Evolutionary conservation across 768 basidiomycete genomes (phyloP).

Genomic region (Lactifluus hygrophoroides): DNA sequence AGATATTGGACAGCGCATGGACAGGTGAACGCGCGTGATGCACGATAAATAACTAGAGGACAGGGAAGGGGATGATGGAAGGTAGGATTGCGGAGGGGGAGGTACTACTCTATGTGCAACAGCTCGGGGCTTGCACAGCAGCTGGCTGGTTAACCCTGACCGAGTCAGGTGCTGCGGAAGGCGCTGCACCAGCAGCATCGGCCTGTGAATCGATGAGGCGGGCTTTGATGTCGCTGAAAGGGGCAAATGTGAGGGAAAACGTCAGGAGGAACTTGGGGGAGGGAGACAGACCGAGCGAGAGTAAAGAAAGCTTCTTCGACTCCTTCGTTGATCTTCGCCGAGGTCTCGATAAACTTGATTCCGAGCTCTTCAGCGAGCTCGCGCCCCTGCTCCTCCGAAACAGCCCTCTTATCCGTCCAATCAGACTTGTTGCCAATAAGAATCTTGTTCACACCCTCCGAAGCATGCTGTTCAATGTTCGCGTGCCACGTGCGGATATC

Average conservation of each 20-base stretch:
- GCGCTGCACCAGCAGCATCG: constrained; percentile 39
- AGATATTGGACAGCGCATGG: constrained; percentile 2
- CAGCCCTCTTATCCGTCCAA: constrained; percentile 92
- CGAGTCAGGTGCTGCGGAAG: constrained; percentile 39
- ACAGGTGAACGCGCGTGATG: background rate
- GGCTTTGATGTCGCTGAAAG: constrained; percentile 85
- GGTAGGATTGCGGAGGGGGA: background rate
- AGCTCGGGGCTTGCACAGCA: constrained; percentile 30
- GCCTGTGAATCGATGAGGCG: constrained; percentile 93
- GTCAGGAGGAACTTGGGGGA: background rate
- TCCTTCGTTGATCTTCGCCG: constrained; percentile 93
- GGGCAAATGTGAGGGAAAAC: background rate
- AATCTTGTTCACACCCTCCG: constrained; percentile 98
- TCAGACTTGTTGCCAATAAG: constrained; percentile 99
- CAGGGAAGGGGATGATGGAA: background rate
- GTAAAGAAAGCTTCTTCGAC: constrained; percentile 99
- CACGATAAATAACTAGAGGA: constrained; percentile 7
- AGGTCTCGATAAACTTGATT: constrained; percentile 97
- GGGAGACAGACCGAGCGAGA: constrained; percentile 68
- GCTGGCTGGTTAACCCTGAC: constrained; percentile 59
- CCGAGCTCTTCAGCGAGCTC: constrained; percentile 90
- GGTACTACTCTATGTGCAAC: constrained; percentile 34
- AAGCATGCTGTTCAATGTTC: constrained; percentile 98
- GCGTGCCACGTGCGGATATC: constrained; percentile 98
- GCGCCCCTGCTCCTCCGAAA: constrained; percentile 86